Percentiles rank a stretch among this genome's conserved stretches.
Conservation (phyloP, 768 basidiomycete species). For the Mycena floridula region DNA sequence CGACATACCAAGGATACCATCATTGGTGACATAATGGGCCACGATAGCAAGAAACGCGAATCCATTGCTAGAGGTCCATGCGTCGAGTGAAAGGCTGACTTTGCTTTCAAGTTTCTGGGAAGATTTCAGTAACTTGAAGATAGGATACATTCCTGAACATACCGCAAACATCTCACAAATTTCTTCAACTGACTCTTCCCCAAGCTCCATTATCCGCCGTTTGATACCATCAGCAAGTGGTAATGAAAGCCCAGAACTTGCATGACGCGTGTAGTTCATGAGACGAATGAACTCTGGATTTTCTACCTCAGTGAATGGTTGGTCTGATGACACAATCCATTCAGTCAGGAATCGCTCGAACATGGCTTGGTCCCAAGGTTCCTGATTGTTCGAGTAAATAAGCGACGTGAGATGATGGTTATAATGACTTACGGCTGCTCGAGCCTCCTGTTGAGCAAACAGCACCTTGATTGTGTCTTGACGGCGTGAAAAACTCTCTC, state of each 20-base stretch:
- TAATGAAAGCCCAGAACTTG: neutral
- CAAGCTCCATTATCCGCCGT: neutral
- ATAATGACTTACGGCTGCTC: too few relatives aligned
- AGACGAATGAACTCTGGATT: neutral
- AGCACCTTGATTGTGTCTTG: too few relatives aligned
- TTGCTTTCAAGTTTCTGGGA: neutral
- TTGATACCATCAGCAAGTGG: neutral
- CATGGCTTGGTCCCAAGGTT: neutral
- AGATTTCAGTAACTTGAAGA: neutral
- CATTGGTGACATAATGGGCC: conserved; percentile 20
- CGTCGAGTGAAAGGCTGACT: conserved; percentile 17
- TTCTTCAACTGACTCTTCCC: neutral
- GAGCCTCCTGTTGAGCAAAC: too few relatives aligned
- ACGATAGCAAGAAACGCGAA: conserved; percentile 24
- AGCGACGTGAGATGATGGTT: too few relatives aligned
- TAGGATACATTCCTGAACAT: neutral
- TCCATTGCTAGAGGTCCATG: conserved; percentile 24
- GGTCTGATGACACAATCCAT: neutral
- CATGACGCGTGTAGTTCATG: neutral
- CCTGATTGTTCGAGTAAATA: too few relatives aligned
- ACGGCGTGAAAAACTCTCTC: too few relatives aligned
- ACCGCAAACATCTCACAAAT: neutral
- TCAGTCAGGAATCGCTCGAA: neutral
- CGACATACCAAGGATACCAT: conserved; percentile 16
- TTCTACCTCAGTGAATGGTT: neutral